Evolutionary conservation across 1,139 yeast species (phyloP), one percentile per base, ranked within the genome.

Genomic region (Hyphopichia pseudoburtonii): DNA sequence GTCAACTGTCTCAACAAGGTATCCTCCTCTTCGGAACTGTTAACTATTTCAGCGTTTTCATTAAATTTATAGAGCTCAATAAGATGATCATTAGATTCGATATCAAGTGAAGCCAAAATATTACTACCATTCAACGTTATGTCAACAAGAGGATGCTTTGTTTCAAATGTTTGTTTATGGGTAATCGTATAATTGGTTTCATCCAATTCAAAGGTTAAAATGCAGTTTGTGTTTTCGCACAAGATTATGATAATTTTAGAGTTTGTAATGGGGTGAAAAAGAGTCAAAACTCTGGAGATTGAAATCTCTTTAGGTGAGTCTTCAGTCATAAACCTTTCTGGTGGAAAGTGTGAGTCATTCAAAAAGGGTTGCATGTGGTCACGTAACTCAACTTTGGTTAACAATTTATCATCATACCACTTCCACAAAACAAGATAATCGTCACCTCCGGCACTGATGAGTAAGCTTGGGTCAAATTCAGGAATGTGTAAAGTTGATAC

Each of bases 391-490:
- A 82, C 61, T 42, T 73, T 71, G 27, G 70, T 66, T 6, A 82
- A 45, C 33, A 77, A 58, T 43, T 72, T 60, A 30, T 71, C 72
- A 8, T 61, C 55, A 38, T 60, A 58, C 94, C 95, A 90, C 46
- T 86, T 72, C 97, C 97, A 92, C 21, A 81, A 59, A 42, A 77
- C 72, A n/a, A 92, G 56, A 47, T 60, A 79, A 40, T 79, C 80
- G 56, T 92, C 98, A 46, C 98, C 99, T 26, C 98, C 97, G 2
- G 85, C 97, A 53, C 92, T 83, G 17, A 89, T 62, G 40, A 92
- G 67, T 12, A 64, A 33, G 18, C 54, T 46, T 5, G 69, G 57
- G 28, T 72, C 60, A 73, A 78, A 76, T 11, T 57, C 50, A 24
- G 86, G 82, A 22, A 80, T 61, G 34, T 68, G 62, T 46, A 88